These are phyloP conservation scores for Chloris gayana DNA, from an alignment of 176 grass and related monocot genomes.

Conservation along the genomic window DNA sequence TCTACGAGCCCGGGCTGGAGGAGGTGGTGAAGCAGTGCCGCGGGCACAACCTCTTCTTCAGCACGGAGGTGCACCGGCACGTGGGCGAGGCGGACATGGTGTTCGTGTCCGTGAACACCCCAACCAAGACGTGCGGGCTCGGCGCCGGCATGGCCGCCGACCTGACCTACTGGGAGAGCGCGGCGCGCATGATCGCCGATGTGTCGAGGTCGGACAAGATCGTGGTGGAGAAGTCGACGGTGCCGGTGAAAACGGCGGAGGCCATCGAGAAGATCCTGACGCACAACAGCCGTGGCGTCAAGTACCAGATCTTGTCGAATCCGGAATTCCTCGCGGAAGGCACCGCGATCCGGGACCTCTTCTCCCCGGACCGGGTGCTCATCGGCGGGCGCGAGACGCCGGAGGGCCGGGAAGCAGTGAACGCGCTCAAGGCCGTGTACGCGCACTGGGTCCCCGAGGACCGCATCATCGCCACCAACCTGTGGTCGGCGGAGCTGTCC, in stretches of 20 bases:
- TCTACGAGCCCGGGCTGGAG: constrained; percentile 51
- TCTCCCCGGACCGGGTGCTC: constrained; percentile 41
- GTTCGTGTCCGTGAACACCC: constrained; percentile 54
- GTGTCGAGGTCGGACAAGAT: constrained; percentile 49
- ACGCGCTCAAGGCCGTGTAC: constrained; percentile 29
- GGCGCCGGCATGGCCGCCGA: constrained; percentile 44
- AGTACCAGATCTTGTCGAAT: constrained; percentile 52
- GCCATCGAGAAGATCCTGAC: constrained; percentile 53
- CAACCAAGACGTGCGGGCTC: constrained; percentile 47
- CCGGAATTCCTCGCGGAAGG: constrained; percentile 49
- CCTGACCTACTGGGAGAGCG: constrained; percentile 46
- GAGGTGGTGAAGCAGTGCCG: constrained; percentile 43
- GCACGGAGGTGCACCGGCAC: constrained; percentile 43
- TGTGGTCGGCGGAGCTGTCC: constrained; percentile 49
- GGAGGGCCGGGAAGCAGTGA: constrained; percentile 31
- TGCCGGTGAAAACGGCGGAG: constrained; percentile 46
- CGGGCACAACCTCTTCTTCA: constrained; percentile 53
- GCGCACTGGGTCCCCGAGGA: constrained; percentile 37
- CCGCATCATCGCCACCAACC: constrained; percentile 56
- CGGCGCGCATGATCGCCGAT: constrained; percentile 36
- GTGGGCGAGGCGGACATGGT: constrained; percentile 48
- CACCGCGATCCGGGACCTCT: constrained; percentile 31
- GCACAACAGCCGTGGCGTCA: constrained; percentile 35
- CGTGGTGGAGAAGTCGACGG: constrained; percentile 49
- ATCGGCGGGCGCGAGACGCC: constrained; percentile 49